These are phyloP conservation scores for Coemansia sp. DNA, from an alignment of 192 early-diverging fungal genomes.

Conservation along the genomic window DNA sequence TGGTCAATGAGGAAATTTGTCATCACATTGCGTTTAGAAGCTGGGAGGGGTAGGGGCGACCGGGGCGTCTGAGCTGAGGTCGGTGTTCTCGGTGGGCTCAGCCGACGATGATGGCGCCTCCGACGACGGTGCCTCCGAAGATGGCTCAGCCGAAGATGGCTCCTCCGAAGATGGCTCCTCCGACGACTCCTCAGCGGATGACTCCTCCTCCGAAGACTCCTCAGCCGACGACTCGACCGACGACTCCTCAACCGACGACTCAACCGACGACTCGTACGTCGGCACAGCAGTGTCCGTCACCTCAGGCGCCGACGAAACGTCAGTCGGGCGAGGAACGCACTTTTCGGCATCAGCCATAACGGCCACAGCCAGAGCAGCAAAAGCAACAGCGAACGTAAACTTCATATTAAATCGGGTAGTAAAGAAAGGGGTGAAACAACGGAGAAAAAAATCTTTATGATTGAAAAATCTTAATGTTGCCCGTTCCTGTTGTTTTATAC, in stretches of 20 bases:
- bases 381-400: conserved; percentile 1
- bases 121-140: background rate
- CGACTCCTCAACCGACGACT: no score
- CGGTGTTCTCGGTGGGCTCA: background rate
- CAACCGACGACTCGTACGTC: no score
- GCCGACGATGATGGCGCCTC: background rate
- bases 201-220: no score
- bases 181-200: background rate
- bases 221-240: no score
- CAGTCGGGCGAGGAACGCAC: conserved; percentile 45
- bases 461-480: no score
- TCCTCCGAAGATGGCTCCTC: background rate
- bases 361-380: conserved; percentile 17
- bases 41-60: background rate
- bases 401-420: background rate
- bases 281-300: no score
- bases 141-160: background rate
- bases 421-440: no score
- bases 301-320: conserved; percentile 14
- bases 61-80: conserved; percentile 1
- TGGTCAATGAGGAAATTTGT: background rate
- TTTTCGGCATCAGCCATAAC: conserved; percentile 19
- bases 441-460: no score
- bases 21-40: background rate
- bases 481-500: no score